A percentile compares a stretch with the other conserved stretches of the same genome.
Conservation (phyloP, 2,329 filamentous ascomycete species). For the Zymoseptoria crescenta region DNA sequence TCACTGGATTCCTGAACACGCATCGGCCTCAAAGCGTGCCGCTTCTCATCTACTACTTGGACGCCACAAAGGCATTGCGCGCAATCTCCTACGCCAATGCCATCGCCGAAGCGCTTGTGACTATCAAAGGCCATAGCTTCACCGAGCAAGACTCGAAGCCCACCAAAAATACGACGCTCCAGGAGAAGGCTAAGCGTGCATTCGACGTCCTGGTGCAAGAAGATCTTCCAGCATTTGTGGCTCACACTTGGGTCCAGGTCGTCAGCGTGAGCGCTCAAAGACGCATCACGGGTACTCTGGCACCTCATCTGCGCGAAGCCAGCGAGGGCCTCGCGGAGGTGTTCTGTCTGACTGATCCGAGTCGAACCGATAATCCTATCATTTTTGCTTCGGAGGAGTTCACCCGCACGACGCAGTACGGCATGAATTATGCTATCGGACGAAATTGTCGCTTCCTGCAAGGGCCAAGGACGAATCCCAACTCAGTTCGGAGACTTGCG, state of each 20-base stretch:
- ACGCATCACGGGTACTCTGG: slow-evolving; percentile 59
- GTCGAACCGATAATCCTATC: slow-evolving; percentile 64
- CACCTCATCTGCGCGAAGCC: slow-evolving; percentile 56
- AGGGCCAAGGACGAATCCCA: slow-evolving; percentile 60
- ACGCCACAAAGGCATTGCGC: slow-evolving; percentile 61
- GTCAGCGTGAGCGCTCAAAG: slow-evolving; percentile 63
- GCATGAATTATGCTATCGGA: slow-evolving; percentile 63
- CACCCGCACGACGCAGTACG: slow-evolving; percentile 66
- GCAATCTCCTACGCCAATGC: slow-evolving; percentile 66
- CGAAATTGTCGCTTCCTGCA: slow-evolving; percentile 74
- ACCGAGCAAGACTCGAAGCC: slow-evolving; percentile 43
- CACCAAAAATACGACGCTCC: slow-evolving; percentile 52
- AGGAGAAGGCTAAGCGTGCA: slow-evolving; percentile 56
- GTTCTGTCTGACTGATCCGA: slow-evolving; percentile 69
- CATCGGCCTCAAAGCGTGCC: slow-evolving; percentile 56
- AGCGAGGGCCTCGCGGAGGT: slow-evolving; percentile 69
- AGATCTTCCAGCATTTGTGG: slow-evolving; percentile 65
- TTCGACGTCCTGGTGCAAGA: slow-evolving; percentile 58
- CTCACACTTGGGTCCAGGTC: slow-evolving; percentile 59
- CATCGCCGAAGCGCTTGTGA: slow-evolving; percentile 53
- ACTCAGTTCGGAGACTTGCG: slow-evolving; percentile 54
- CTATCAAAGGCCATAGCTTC: slow-evolving; percentile 50
- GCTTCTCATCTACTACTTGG: slow-evolving; percentile 62
- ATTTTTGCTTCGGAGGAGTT: slow-evolving; percentile 73
- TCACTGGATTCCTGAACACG: slow-evolving; percentile 58